Evolutionary conservation across 371 early-diverging fungal species (phyloP).

Genomic region (Parasitella parasitica): DNA sequence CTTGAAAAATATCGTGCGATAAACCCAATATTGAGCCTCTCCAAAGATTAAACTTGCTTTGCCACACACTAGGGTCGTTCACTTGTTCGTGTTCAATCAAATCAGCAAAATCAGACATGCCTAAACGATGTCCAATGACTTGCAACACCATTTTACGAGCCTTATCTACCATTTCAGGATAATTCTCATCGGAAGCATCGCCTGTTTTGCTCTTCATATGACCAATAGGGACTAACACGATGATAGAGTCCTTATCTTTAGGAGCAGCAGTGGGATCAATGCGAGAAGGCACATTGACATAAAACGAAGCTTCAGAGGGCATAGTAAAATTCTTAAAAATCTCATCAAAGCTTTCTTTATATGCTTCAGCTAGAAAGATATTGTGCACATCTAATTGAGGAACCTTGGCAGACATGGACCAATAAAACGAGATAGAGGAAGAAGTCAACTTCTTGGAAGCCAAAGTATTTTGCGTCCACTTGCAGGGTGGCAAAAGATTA

Average conservation of each 20-base stretch:
- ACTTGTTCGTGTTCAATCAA: conserved; percentile 55
- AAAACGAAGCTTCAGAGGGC: conserved; percentile 58
- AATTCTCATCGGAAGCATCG: conserved; percentile 23
- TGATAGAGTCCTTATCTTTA: conserved; percentile 48
- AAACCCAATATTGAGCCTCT: conserved; percentile 64
- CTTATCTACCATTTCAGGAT: conserved; percentile 28
- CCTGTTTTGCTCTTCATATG: conserved; percentile 33
- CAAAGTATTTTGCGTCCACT: conserved; percentile 39
- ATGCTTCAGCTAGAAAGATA: conserved; percentile 62
- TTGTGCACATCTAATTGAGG: conserved; percentile 60
- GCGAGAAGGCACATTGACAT: conserved; percentile 64
- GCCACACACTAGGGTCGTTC: conserved; percentile 62
- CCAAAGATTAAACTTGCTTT: conserved; percentile 60
- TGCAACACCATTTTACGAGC: conserved; percentile 54
- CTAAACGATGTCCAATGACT: conserved; percentile 38
- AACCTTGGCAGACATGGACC: conserved; percentile 54
- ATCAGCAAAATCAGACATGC: conserved; percentile 36
- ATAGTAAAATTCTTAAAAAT: conserved; percentile 52
- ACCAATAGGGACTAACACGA: conserved; percentile 62
- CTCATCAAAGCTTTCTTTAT: conserved; percentile 58
- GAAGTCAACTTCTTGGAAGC: conserved; percentile 55
- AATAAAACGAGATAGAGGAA: conserved; percentile 64
- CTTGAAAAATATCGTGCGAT: conserved; percentile 58
- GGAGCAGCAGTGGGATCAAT: conserved; percentile 62
- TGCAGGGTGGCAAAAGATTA: conserved; percentile 50